A percentile compares a stretch with the other conserved stretches of the same genome.
Conservation (phyloP, 176 grass and related monocot genomes). For the Juncus effusus region DNA sequence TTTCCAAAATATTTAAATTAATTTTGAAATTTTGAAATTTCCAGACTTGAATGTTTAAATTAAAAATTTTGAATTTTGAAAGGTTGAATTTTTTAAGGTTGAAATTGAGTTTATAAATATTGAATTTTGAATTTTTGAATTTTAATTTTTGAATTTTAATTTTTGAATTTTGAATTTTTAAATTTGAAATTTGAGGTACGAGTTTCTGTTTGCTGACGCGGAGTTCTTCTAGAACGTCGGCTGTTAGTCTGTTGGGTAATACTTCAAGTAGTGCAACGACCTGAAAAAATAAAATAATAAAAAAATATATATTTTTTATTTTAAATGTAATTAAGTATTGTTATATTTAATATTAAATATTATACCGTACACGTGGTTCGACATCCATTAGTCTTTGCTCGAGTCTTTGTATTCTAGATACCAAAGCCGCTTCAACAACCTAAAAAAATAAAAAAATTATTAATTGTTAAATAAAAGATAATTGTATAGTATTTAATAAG, state of each 20-base stretch:
- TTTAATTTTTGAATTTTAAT: too few relatives aligned
- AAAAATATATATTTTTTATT: not conserved
- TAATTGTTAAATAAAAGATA: constrained; percentile 14
- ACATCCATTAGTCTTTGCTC: constrained; percentile 81
- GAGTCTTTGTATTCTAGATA: constrained; percentile 87
- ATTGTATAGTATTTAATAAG: not conserved
- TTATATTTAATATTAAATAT: not conserved
- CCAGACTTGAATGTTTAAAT: not conserved
- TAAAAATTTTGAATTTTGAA: not conserved
- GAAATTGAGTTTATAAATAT: constrained; percentile 12
- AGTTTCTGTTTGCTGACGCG: constrained; percentile 91
- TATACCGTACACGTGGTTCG: constrained; percentile 59
- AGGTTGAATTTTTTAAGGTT: not conserved
- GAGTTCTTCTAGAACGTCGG: constrained; percentile 91
- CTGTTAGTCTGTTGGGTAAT: constrained; percentile 90
- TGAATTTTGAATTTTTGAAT: not conserved
- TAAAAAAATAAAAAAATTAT: constrained; percentile 27
- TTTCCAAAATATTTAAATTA: constrained; percentile 25
- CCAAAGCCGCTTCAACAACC: constrained; percentile 95
- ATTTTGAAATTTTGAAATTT: not conserved
- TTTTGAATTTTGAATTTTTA: too few relatives aligned
- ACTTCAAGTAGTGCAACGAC: constrained; percentile 87
- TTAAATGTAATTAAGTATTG: not conserved
- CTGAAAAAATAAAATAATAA: constrained; percentile 32
- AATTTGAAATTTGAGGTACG: constrained; percentile 34